phyloP scores from a whole-genome alignment of 202 grass and related monocot species.

The Panicum virgatum region DNA sequence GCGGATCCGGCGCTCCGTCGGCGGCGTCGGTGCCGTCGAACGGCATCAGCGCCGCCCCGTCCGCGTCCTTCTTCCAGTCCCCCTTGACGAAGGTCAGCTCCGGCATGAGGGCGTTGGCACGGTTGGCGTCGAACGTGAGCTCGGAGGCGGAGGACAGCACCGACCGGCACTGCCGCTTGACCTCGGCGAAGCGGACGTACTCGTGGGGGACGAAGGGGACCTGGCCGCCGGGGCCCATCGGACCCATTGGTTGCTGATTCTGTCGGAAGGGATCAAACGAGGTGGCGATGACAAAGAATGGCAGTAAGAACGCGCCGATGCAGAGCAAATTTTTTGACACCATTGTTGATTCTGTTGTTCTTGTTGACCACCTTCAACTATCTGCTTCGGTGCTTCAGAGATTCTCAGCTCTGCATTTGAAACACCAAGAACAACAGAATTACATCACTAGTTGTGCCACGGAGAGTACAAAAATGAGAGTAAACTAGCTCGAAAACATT shows the following conservation, averaged over 20 bases:
- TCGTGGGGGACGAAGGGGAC: conserved; percentile 53
- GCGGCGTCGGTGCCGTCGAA: conserved; percentile 57
- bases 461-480: too few relatives aligned
- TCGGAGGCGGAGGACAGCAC: conserved; percentile 50
- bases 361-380: background rate
- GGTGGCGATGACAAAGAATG: background rate
- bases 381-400: background rate
- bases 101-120: conserved; percentile 49
- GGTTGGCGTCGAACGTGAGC: conserved; percentile 60
- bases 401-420: background rate
- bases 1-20: conserved; percentile 11
- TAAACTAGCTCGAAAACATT: too few relatives aligned
- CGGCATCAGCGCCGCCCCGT: conserved; percentile 54
- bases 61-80: conserved; percentile 63
- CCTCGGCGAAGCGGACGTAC: conserved; percentile 68
- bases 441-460: background rate
- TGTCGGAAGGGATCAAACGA: conserved; percentile 25
- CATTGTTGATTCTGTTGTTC: background rate
- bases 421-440: background rate
- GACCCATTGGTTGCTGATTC: background rate
- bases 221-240: conserved; percentile 21
- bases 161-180: conserved; percentile 55
- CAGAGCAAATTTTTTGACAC: background rate
- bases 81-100: conserved; percentile 74
- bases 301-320: background rate